Evolutionary conservation across 768 basidiomycete species (phyloP).

Genomic region (Naganishia randhawae): DNA sequence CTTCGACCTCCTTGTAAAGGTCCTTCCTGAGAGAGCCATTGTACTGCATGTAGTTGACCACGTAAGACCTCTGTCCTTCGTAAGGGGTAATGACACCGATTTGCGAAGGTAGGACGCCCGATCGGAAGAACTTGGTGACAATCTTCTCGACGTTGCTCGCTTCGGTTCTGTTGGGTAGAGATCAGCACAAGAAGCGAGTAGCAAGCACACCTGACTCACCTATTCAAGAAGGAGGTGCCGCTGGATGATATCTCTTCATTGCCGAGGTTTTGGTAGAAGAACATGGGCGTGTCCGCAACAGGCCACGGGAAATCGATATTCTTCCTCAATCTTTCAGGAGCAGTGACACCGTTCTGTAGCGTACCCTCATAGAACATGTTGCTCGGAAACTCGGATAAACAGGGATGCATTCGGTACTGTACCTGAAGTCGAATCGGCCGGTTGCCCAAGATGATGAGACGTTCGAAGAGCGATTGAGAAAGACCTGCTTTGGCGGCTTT

Average conservation of each 20-base stretch:
- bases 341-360: conserved; percentile 96
- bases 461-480: conserved; percentile 96
- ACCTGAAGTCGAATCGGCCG: conserved; percentile 97
- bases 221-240: conserved; percentile 96
- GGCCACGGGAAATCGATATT: conserved; percentile 99
- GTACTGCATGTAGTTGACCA: conserved; percentile 99
- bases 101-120: conserved; percentile 88
- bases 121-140: conserved; percentile 99
- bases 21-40: conserved; percentile 99
- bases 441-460: conserved; percentile 89
- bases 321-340: conserved; percentile 92
- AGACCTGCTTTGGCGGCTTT: conserved; percentile 98
- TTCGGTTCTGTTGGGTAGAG: conserved; percentile 66
- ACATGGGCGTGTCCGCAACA: conserved; percentile 94
- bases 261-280: conserved; percentile 98
- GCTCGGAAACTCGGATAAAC: conserved; percentile 96
- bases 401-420: conserved; percentile 99
- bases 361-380: conserved; percentile 99
- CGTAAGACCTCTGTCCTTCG: conserved; percentile 95
- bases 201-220: conserved; percentile 53
- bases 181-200: not conserved
- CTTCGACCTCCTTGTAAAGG: conserved; percentile 98
- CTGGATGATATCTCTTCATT: conserved; percentile 98
- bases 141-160: conserved; percentile 99
- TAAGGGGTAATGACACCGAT: conserved; percentile 99